Conservation (phyloP, 805 yeast genomes). For the Ogataea haglerorum region DNA sequence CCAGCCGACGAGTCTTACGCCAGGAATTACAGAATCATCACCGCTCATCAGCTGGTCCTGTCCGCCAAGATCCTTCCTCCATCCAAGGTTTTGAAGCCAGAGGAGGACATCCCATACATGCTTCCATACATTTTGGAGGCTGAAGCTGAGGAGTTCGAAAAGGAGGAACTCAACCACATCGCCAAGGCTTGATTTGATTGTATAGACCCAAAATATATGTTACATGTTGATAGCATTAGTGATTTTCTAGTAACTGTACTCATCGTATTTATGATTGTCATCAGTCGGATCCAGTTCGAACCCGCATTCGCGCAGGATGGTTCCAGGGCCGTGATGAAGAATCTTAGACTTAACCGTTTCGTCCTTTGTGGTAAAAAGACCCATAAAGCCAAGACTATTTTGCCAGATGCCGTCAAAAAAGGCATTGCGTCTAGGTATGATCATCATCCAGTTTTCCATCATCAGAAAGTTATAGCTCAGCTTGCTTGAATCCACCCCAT, state of each 20-base stretch:
- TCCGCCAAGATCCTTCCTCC: constrained; percentile 83
- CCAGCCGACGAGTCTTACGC: constrained; percentile 83
- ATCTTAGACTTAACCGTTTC: constrained; percentile 50
- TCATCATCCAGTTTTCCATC: constrained; percentile 79
- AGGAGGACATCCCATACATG: constrained; percentile 79
- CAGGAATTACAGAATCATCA: constrained; percentile 86
- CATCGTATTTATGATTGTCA: constrained; percentile 49
- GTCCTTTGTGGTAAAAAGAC: constrained; percentile 73
- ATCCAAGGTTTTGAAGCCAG: constrained; percentile 70
- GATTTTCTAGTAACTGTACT: constrained; percentile 52
- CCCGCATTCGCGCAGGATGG: constrained; percentile 63
- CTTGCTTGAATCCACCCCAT: constrained; percentile 34
- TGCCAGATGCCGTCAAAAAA: constrained; percentile 56
- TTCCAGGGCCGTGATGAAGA: constrained; percentile 42
- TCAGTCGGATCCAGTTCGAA: constrained; percentile 53
- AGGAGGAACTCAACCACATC: constrained; percentile 82
- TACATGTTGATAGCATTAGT: background rate
- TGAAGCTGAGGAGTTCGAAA: constrained; percentile 88
- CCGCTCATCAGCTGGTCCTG: constrained; percentile 86
- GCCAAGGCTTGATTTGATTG: constrained; percentile 16
- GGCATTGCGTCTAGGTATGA: constrained; percentile 74
- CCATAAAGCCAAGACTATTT: constrained; percentile 79
- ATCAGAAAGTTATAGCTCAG: constrained; percentile 78
- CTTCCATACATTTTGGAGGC: constrained; percentile 90
- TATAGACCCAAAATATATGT: constrained; percentile 6